Evolutionary conservation across 306 rosid genomes (phyloP).

Genomic region (Fragaria iinumae): DNA sequence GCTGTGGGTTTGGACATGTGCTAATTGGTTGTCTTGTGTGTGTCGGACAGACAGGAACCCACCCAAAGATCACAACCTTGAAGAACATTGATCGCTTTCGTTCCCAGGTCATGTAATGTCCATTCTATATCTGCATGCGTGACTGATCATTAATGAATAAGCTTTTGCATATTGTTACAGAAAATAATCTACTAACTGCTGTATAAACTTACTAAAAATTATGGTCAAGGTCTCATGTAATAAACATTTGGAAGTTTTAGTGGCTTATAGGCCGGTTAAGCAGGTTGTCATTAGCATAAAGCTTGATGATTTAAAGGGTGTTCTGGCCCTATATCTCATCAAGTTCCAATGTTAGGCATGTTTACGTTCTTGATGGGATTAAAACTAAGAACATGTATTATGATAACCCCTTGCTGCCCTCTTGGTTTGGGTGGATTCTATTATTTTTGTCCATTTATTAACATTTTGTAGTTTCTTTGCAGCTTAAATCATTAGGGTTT

Average conservation of each 20-base stretch:
- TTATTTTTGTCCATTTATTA: slow-evolving; percentile 28
- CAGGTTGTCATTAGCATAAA: slow-evolving; percentile 2
- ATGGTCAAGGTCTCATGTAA: background rate
- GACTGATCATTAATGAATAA: background rate
- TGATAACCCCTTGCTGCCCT: slow-evolving; percentile 5
- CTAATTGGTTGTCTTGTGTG: slow-evolving; percentile 11
- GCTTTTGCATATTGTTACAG: background rate
- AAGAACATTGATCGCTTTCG: slow-evolving; percentile 85
- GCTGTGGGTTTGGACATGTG: background rate
- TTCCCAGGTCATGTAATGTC: slow-evolving; percentile 59
- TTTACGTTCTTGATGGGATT: background rate
- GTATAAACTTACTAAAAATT: background rate
- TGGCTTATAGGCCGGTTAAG: background rate
- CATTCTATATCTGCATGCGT: background rate
- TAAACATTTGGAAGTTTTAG: background rate
- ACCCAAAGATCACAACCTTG: slow-evolving; percentile 79
- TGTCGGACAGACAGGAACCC: slow-evolving; percentile 87
- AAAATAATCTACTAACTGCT: slow-evolving; percentile 8
- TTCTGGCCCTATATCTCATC: slow-evolving; percentile 6
- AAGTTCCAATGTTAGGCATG: slow-evolving; percentile 9
- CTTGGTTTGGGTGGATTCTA: slow-evolving; percentile 15
- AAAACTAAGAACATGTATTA: background rate
- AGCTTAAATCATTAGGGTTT: slow-evolving; percentile 94
- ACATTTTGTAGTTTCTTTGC: slow-evolving; percentile 34
- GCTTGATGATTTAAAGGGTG: slow-evolving; percentile 11